Evolutionary conservation across 2,329 filamentous ascomycete species (phyloP), one percentile per base, ranked within the genome.

Genomic region (Penicillium oxalicum): DNA sequence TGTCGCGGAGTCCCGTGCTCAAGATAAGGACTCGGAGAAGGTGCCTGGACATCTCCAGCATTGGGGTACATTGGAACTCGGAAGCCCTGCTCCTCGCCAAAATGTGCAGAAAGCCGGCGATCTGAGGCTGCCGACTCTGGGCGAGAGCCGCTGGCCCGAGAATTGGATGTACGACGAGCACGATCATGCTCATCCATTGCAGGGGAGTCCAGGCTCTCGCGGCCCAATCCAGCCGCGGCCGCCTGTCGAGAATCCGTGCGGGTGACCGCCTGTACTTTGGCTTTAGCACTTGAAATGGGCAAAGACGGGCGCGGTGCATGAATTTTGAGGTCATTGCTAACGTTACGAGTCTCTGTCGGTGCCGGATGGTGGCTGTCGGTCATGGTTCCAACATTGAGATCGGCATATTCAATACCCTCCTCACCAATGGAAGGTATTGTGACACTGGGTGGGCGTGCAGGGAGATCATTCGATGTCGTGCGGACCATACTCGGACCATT

Each of bases 1-100:
- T 69, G 55, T 52, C 68, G 65, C 65, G 76, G 63, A 9, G 64
- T 63, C 34, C 74, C 75, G 55, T 81, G 66, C 18, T 71, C 64
- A 41, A 66, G 61, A 50, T 70, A 74, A 7, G 84, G 85, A 2
- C 83, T 80, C 1, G 91, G 90, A 2, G 91, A 93, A 2, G 93
- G 93, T 11, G 93, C 93, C 72, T 98, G 93, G 8, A 97, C 93
- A 66, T 97, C 91, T 53, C 93, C 93, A 38, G 93, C 88, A 66
- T 93, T 82, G 45, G 85, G 87, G 65, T 93, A 86, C 88, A 98
- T 93, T 43, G 93, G 93, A 35, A 98, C 91, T 63, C 91, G 91
- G 60, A 96, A 95, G 24, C 91, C 91, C 47, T 90, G 84, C 55
- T 93, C 87, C 40, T 91, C 87, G 13, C 86, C 86, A 36, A 71